Percentiles rank a stretch among this genome's conserved stretches.
phyloP scores from a whole-genome alignment of 306 rosid species.

The Hippophae gyantsensis region DNA sequence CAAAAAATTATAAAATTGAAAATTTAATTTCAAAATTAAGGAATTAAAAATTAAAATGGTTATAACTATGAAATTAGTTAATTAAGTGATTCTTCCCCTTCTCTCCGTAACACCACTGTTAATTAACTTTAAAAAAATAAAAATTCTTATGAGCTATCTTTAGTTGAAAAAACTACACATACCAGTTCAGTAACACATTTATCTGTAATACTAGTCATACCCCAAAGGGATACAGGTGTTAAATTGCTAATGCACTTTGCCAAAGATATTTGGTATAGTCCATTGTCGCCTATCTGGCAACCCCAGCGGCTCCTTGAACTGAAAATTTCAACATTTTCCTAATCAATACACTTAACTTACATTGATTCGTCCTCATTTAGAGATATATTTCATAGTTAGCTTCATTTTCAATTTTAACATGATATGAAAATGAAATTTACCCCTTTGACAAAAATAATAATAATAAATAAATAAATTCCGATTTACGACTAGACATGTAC shows the following conservation, averaged over 20 bases:
- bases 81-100: too few relatives aligned
- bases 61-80: too few relatives aligned
- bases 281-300: conserved; percentile 70
- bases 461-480: too few relatives aligned
- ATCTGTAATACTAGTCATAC: conserved; percentile 86
- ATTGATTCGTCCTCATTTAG: background rate
- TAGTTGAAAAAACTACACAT: conserved; percentile 11
- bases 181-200: conserved; percentile 80
- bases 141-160: background rate
- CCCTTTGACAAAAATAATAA: too few relatives aligned
- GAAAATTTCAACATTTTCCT: conserved; percentile 13
- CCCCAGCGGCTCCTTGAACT: conserved; percentile 92
- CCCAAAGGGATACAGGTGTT: conserved; percentile 82
- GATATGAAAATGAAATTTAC: too few relatives aligned
- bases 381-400: background rate
- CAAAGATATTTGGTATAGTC: conserved; percentile 54
- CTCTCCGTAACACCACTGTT: too few relatives aligned
- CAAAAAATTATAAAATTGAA: too few relatives aligned
- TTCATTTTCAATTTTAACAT: too few relatives aligned
- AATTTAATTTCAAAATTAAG: too few relatives aligned
- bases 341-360: background rate
- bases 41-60: too few relatives aligned
- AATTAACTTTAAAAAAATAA: too few relatives aligned
- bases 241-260: conserved; percentile 66
- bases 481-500: too few relatives aligned